Conservation (phyloP, 192 early-diverging fungal species). For the Chytriomyces hyalinus region DNA sequence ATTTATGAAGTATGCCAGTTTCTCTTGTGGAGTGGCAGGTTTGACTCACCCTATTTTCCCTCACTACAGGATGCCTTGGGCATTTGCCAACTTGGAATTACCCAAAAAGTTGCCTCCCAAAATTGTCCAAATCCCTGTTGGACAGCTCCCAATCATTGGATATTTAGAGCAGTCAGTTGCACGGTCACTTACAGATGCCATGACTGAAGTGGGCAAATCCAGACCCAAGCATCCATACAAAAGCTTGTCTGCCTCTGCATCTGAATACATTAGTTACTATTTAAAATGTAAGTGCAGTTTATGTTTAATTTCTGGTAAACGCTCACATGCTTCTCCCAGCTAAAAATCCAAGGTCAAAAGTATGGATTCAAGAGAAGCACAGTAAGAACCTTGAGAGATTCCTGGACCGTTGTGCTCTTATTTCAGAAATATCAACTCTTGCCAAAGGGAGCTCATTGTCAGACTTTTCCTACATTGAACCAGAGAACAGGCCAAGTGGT, state of each 20-base stretch:
- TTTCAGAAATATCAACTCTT: constrained; percentile 25
- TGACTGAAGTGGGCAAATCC: constrained; percentile 46
- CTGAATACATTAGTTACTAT: constrained; percentile 56
- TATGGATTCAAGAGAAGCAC: constrained; percentile 49
- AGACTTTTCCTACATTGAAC: constrained; percentile 9
- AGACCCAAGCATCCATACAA: constrained; percentile 62
- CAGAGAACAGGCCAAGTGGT: neutral
- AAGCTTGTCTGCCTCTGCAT: constrained; percentile 45
- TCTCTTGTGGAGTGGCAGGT: neutral
- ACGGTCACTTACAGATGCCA: constrained; percentile 41
- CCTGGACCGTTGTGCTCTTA: constrained; percentile 45
- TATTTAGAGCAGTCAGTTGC: constrained; percentile 63
- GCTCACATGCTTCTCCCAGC: constrained; percentile 35
- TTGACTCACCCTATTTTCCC: neutral
- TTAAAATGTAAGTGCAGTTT: constrained; percentile 51
- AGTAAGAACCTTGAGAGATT: constrained; percentile 44
- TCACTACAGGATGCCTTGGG: constrained; percentile 54
- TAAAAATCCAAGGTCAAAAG: constrained; percentile 51
- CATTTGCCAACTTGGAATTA: constrained; percentile 44
- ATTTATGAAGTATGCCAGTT: constrained; percentile 49
- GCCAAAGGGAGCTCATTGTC: neutral
- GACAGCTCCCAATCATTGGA: constrained; percentile 55
- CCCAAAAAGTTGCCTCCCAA: constrained; percentile 61
- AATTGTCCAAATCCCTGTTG: constrained; percentile 41
- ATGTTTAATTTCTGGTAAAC: neutral